phyloP scores from a whole-genome alignment of 78 protist genomes.

The Planoprotostelium fungivorum region DNA sequence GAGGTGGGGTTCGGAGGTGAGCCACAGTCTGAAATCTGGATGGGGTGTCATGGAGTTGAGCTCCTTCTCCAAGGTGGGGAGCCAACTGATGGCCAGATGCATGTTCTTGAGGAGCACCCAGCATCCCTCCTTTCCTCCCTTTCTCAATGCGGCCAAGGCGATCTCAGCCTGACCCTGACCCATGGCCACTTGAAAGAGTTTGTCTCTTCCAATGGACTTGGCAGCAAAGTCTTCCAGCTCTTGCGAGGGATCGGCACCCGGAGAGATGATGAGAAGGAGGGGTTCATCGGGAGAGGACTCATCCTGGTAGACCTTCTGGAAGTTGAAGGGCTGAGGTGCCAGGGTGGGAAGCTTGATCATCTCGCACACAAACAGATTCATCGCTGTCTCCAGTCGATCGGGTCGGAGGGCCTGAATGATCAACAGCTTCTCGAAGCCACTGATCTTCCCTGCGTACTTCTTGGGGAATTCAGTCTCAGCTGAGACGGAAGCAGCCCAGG shows the following conservation, averaged over 20 bases:
- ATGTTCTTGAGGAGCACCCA: constrained; percentile 94
- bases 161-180: constrained; percentile 75
- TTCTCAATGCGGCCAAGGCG: constrained; percentile 63
- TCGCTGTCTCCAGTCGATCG: constrained; percentile 65
- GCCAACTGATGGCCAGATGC: constrained; percentile 90
- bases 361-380: constrained; percentile 6
- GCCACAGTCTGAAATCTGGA: constrained; percentile 70
- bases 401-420: constrained; percentile 71
- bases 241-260: constrained; percentile 82
- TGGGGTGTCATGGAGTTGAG: constrained; percentile 41
- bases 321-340: constrained; percentile 83
- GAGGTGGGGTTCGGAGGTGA: constrained; percentile 75
- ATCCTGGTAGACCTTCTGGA: constrained; percentile 34
- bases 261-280: constrained; percentile 52
- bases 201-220: constrained; percentile 25
- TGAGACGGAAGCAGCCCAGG: not conserved
- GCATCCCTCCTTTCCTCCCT: constrained; percentile 55
- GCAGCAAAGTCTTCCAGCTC: constrained; percentile 20
- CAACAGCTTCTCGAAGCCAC: constrained; percentile 54
- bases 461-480: not conserved
- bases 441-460: not conserved
- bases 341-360: constrained; percentile 54
- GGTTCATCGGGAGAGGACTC: constrained; percentile 43
- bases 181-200: constrained; percentile 77
- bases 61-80: constrained; percentile 71